Base-by-base conservation (phyloP, 768 basidiomycete species). In the Boletus tomentosulus region DNA sequence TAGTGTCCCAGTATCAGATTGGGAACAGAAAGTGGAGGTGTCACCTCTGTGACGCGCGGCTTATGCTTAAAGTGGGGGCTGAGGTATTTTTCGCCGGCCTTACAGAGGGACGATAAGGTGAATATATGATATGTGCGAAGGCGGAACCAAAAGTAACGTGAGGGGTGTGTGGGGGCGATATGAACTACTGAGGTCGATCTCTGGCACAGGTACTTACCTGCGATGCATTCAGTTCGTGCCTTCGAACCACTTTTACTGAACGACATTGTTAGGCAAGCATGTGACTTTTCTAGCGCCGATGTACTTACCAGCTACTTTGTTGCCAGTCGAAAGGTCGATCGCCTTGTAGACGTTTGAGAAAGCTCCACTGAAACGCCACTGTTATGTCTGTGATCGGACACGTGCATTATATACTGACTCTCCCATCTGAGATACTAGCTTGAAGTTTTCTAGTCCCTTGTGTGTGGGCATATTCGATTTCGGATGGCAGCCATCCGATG, bases 281-380 rank as follows among this genome's bases (percentile, higher is more conserved):
- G 41, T 9, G 13, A 48, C 41, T n/a, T 11, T 37, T 33, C 9
- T 9, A 6, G 34, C 15, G 2, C 7, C 12, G 10, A 35, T 46
- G 37, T 43, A 33, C 80, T 61, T 68, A 87, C 94, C 87, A 59
- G 95, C 95, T 42, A 94, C 87, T 69, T 85, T 87, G 64, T 85
- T 79, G 39, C 85, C 85, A 11, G 85, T 86, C 35, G 77, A 74
- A 46, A 82, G 77, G 67, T 98, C 89, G 51, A 87, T 62, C 13
- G 93, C 96, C 68, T 90, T 91, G 79, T 96, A 99, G 9, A 99
- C 96, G 66, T 97, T 92, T n/a, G 95, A 98, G 70, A 99, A 99
- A 41, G 96, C 96, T 55, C 96, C 96, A 63, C 86, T 91, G 63
- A 31, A 55, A 70, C 53, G 37, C 55, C 50, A 39, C 38, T 41